Conservation (phyloP, 2,329 filamentous ascomycete species). For the Dothistroma septosporum region DNA sequence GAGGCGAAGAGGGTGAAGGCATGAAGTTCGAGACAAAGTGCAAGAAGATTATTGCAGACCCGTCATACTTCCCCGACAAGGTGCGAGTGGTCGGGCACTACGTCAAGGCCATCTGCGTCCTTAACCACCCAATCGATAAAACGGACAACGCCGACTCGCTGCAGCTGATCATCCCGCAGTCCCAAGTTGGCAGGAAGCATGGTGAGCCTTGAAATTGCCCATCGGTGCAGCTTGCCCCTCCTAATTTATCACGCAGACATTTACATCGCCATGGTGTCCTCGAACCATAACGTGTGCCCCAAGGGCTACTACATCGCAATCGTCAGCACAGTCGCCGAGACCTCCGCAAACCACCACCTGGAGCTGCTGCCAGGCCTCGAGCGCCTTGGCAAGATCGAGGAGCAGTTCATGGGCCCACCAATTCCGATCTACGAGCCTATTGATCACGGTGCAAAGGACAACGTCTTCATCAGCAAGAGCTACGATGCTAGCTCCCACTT, state of each 20-base stretch:
- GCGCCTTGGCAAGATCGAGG: slow-evolving; percentile 86
- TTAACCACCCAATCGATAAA: slow-evolving; percentile 89
- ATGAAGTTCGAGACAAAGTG: slow-evolving; percentile 97
- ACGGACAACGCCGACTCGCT: slow-evolving; percentile 85
- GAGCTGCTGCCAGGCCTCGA: slow-evolving; percentile 91
- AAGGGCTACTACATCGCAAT: slow-evolving; percentile 99
- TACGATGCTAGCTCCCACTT: slow-evolving; percentile 98
- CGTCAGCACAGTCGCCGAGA: slow-evolving; percentile 94
- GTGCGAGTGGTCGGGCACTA: slow-evolving; percentile 83
- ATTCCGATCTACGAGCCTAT: slow-evolving; percentile 93
- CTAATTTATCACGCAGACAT: slow-evolving; percentile 61
- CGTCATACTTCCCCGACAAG: slow-evolving; percentile 92
- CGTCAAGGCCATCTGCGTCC: slow-evolving; percentile 92
- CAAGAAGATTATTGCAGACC: slow-evolving; percentile 92
- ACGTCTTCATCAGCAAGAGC: slow-evolving; percentile 96
- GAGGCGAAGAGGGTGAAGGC: slow-evolving; percentile 65
- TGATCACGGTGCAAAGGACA: slow-evolving; percentile 76
- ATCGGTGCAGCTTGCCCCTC: background rate
- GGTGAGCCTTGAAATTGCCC: slow-evolving; percentile 53
- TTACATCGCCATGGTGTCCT: slow-evolving; percentile 93
- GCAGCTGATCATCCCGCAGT: slow-evolving; percentile 97
- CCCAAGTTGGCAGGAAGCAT: slow-evolving; percentile 93
- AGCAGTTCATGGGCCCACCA: slow-evolving; percentile 91
- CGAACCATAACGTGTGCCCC: slow-evolving; percentile 95
- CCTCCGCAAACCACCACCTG: slow-evolving; percentile 85